Base-by-base conservation (phyloP, 2,329 filamentous ascomycete species). In the Aspergillus aculeatus region DNA sequence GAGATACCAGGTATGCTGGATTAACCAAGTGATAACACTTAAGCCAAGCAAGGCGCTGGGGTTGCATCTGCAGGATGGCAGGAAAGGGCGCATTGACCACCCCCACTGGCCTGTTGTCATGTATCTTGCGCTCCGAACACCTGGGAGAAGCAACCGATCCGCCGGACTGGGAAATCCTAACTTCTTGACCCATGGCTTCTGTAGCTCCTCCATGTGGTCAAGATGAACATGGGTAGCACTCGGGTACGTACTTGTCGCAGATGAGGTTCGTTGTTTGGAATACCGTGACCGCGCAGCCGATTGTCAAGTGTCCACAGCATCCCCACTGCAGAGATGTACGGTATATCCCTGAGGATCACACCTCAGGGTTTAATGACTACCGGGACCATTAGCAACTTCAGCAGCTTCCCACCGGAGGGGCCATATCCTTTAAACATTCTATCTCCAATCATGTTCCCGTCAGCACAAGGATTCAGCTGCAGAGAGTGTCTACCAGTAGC, bases 71-170 rank as follows among this genome's bases (percentile, higher is more conserved):
- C 44, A 55, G 53, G 53, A 23, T 54, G 41, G 52, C 26, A 41
- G 48, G 50, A 58, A 54, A 58, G 56, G 16, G 47, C 29, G 56
- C 56, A 58, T 53, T 24, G 50, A 41, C 56, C 51, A 56, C 48
- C 53, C 38, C 48, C 53, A 50, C 49, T 56, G 35, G 56, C 35
- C 57, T 23, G 47, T 32, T 50, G 16, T n/a, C 14, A 16, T 29
- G 31, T 48, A 32, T 41, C 52, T 35, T 35, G 44, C 35, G 32
- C 32, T 16, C 52, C 57, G 47, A 51, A 31, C 47, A 35, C 56
- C 31, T 52, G 57, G 58, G 52, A 54, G 26, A 50, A 51, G 59
- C 51, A 54, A 38, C 56, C 51, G 51, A 50, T 52, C 58, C 54
- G 55, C 53, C 56, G 58, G 54, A 29, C 54, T 62, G 58, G 54